These are phyloP conservation scores for Fusarium odoratissimum DNA, from an alignment of 2,329 filamentous ascomycete species.

Conservation along the genomic window DNA sequence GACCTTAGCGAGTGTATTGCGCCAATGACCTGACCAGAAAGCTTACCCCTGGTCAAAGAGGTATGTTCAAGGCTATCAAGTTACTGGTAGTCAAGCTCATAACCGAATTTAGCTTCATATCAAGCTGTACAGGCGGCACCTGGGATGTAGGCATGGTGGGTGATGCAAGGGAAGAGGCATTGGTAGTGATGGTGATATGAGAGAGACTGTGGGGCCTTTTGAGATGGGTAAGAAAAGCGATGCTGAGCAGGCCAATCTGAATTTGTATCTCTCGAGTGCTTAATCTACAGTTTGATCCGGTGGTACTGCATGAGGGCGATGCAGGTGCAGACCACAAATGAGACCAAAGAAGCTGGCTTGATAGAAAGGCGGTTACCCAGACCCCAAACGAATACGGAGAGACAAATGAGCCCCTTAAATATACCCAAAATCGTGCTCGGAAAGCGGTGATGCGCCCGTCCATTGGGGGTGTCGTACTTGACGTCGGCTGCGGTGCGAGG, in stretches of 20 bases:
- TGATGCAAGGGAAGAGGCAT: not conserved
- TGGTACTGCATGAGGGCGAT: not conserved
- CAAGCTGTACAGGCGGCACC: no score
- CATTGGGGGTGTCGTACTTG: no score
- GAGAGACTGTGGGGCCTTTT: fast-evolving
- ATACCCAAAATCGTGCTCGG: not conserved
- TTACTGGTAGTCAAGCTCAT: no score
- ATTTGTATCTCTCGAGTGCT: no score
- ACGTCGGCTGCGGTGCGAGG: not conserved
- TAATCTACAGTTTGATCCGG: not conserved
- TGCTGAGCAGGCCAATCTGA: fast-evolving
- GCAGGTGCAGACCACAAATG: fast-evolving
- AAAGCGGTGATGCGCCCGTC: no score
- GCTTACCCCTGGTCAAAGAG: no score
- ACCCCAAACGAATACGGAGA: fast-evolving
- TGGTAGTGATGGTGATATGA: fast-evolving
- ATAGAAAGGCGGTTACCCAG: not conserved
- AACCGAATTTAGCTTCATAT: no score
- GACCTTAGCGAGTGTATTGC: no score
- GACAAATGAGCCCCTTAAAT: fast-evolving
- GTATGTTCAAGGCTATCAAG: no score
- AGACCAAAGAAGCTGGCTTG: no score
- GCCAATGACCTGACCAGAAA: no score
- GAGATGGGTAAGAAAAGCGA: fast-evolving
- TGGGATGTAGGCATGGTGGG: not conserved